Evolutionary conservation across 192 early-diverging fungal genomes (phyloP), one percentile per base, ranked within the genome.

Genomic region (Thoreauomyces humboldtii): DNA sequence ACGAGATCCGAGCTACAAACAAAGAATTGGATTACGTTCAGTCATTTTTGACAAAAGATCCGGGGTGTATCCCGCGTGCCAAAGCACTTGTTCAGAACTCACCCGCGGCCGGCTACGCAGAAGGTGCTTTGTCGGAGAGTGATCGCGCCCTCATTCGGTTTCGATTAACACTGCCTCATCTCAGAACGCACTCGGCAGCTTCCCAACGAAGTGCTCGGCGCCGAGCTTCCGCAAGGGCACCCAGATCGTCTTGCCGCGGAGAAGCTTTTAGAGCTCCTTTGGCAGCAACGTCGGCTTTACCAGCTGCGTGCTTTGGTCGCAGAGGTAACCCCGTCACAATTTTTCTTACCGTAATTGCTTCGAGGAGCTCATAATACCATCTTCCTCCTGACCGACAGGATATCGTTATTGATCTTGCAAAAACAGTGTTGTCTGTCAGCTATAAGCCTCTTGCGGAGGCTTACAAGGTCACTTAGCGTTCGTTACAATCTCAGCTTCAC

Each of bases 391-490:
- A 19, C 5, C 44, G 25, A 46, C 63, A 66, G 57, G 56, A 69
- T 34, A 51, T 55, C 7, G 48, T 51, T 0, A 59, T 69, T 31
- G 58, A 69, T 28, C 27, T 61, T 14, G 67, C 67, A 1, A 61
- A 55, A 27, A 37, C 36, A 44, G 5, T 69, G 3, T 42, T 69
- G 12, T 25, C 45, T 11, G 51, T 69, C 7, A 41, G 21, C n/a
- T 69, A 69, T 22, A 62, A 62, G 52, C 67, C 67, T 12, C 51
- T 69, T 0, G 38, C 59, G 0, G 67, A 62, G 36, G 67, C 59
- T 9, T 69, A 69, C 43, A 69, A 55, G 67, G 65, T 59, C 5
- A 19, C 41, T 60, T 60, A 11, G n/a, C n/a, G n/a, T n/a, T n/a
- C n/a, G n/a, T n/a, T n/a, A 7, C 9, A 50, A 22, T 50, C 9